Base-by-base conservation (phyloP, 2,329 filamentous ascomycete genomes). In the Kalaharituber pfeilii region DNA sequence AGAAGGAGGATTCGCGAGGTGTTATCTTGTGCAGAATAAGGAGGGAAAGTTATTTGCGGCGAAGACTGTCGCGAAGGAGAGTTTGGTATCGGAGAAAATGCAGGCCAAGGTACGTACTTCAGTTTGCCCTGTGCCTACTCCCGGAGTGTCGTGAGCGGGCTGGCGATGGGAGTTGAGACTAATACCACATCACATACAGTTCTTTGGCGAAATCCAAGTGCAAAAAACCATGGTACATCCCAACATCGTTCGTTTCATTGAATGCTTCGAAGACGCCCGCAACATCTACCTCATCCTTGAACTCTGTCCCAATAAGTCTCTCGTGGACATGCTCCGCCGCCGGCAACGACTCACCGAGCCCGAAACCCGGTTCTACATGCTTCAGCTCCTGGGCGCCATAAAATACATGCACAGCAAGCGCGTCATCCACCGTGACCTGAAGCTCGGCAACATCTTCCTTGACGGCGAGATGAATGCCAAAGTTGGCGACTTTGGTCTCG, bases 391-490 rank as follows among this genome's bases (percentile, higher is more conserved):
- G 61, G 91, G 91, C 30, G 91, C 91, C 33, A 89, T 98, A 69
- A 96, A 96, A 69, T 98, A 98, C 67, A 84, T 98, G 73, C 93
- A 98, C 68, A 81, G 81, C 65, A 84, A 93, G 66, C 91, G 89
- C 60, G 93, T 98, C 58, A 94, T 96, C 50, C 91, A 98, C 69
- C 80, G 91, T 50, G 91, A 98, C 69, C 70, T 98, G 63, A 98
- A 98, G 70, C 96, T 95, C 74, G 93, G 91, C 50, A 98, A 98
- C 67, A 82, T 98, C 62, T 98, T 98, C 65, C 75, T 98, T 52
- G 91, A 98, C 67, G 79, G 79, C 53, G 75, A 87, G 62, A 95
- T 98, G 89, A 94, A 98, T 65, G 82, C 94, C 63, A 98, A 98
- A 68, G 86, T 98, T 63, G 91, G 91, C 45, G 91, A 98, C 68